These are phyloP conservation scores for Zalaria sp. DNA, from an alignment of 2,329 filamentous ascomycete species.

Conservation along the genomic window DNA sequence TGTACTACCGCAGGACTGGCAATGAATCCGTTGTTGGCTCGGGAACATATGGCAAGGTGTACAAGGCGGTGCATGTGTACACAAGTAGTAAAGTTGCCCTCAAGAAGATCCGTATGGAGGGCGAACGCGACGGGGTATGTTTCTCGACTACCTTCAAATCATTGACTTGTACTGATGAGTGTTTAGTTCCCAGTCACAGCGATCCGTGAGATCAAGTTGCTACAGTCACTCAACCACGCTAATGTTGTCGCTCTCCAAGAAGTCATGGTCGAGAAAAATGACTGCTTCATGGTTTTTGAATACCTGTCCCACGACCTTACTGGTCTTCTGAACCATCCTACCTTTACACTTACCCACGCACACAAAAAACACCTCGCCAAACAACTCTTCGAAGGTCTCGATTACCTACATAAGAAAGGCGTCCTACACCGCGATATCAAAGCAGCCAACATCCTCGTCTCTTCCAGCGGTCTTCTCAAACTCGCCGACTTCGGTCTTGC, in stretches of 20 bases:
- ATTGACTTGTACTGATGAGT: no score
- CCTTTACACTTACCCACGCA: constrained; percentile 67
- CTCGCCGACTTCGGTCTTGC: constrained; percentile 93
- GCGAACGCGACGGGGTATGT: constrained; percentile 62
- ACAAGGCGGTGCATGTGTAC: constrained; percentile 88
- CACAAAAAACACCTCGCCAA: constrained; percentile 89
- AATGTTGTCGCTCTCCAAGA: constrained; percentile 77
- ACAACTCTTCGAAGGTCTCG: constrained; percentile 85
- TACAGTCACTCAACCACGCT: constrained; percentile 70
- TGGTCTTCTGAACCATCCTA: constrained; percentile 85
- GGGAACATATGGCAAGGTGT: constrained; percentile 90
- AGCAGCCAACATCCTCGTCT: constrained; percentile 91
- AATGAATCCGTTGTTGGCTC: constrained; percentile 94
- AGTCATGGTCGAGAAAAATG: constrained; percentile 96
- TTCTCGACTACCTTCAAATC: neutral
- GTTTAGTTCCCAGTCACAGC: constrained; percentile 68
- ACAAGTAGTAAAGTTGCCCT: constrained; percentile 71
- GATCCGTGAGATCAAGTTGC: constrained; percentile 76
- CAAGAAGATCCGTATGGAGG: constrained; percentile 89
- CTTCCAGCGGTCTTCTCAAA: constrained; percentile 76
- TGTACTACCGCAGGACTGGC: constrained; percentile 91
- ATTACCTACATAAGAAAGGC: constrained; percentile 85
- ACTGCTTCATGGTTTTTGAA: constrained; percentile 99
- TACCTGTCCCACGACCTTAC: constrained; percentile 95
- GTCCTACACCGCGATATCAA: constrained; percentile 97